phyloP scores from a whole-genome alignment of 2,329 filamentous ascomycete genomes.

The Corynespora cassiicola region DNA sequence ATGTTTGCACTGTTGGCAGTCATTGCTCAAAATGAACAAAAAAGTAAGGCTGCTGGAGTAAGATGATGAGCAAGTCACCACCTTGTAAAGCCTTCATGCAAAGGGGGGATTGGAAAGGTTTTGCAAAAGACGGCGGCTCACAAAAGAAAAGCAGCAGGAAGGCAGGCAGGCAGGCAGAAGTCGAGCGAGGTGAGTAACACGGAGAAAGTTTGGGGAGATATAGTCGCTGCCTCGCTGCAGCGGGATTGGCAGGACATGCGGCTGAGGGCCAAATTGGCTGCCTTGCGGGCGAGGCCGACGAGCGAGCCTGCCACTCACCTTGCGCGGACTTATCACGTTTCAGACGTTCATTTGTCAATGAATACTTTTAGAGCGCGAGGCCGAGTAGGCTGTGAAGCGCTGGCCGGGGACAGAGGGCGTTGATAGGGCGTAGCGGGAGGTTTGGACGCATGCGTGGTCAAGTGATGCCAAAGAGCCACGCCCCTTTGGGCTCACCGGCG shows the following conservation, averaged over 20 bases:
- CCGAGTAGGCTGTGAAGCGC: too few species aligned
- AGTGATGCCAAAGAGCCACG: too few species aligned
- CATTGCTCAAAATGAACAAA: too few species aligned
- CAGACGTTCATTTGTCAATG: conserved; percentile 12
- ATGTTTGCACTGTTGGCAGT: conserved; percentile 14
- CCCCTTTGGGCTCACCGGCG: too few species aligned
- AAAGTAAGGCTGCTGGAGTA: background rate
- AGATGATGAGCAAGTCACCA: conserved; percentile 10
- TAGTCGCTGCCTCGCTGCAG: conserved; percentile 4
- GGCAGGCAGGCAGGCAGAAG: conserved; percentile 2
- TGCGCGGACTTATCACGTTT: conserved; percentile 24
- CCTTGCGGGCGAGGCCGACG: conserved; percentile 12
- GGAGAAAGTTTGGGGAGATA: conserved; percentile 12
- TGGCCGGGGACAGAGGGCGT: too few species aligned
- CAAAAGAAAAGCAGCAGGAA: conserved; percentile 5
- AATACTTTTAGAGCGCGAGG: too few species aligned
- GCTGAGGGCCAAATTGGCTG: conserved; percentile 17
- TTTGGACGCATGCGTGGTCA: too few species aligned
- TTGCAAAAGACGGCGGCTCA: conserved; percentile 3
- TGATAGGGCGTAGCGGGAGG: too few species aligned
- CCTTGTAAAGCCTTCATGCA: conserved; percentile 5
- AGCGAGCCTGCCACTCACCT: conserved; percentile 9
- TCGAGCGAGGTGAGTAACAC: conserved; percentile 9
- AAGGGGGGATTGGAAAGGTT: conserved; percentile 1
- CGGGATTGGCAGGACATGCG: conserved; percentile 11